Evolutionary conservation across 768 basidiomycete genomes (phyloP).

Genomic region (Clavaria fumosa): DNA sequence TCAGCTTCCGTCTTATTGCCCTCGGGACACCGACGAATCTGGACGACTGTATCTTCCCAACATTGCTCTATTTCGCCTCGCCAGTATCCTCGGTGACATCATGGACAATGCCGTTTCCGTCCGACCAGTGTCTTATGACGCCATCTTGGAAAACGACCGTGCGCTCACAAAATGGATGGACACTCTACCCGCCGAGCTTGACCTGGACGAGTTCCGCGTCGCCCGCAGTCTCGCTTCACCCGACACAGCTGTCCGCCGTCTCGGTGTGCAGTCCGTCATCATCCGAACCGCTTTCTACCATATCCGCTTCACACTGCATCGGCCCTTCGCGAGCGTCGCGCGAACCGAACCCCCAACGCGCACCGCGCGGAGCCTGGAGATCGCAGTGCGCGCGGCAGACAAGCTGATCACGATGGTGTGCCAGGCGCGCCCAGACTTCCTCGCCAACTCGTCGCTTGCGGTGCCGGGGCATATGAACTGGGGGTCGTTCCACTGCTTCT

Average conservation of each 20-base stretch:
- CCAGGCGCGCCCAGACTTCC: slow-evolving; percentile 62
- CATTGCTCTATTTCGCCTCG: slow-evolving; percentile 60
- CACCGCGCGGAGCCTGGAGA: slow-evolving; percentile 48
- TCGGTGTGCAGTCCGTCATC: slow-evolving; percentile 71
- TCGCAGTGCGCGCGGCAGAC: slow-evolving; percentile 62
- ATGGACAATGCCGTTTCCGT: slow-evolving; percentile 75
- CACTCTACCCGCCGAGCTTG: slow-evolving; percentile 54
- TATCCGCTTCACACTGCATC: slow-evolving; percentile 72
- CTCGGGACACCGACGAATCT: slow-evolving; percentile 44
- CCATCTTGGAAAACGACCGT: slow-evolving; percentile 56
- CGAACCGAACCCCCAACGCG: slow-evolving; percentile 21
- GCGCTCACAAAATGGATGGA: slow-evolving; percentile 64
- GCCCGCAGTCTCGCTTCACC: slow-evolving; percentile 57
- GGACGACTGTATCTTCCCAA: slow-evolving; percentile 60
- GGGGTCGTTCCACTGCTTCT: slow-evolving; percentile 75
- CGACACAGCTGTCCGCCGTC: slow-evolving; percentile 40
- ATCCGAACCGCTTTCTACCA: slow-evolving; percentile 66
- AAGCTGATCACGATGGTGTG: slow-evolving; percentile 65
- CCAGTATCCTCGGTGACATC: slow-evolving; percentile 68
- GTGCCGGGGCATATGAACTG: slow-evolving; percentile 76
- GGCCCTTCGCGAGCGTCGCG: slow-evolving; percentile 48
- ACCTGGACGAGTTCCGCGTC: slow-evolving; percentile 62
- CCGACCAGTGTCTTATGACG: slow-evolving; percentile 64
- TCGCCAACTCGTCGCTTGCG: slow-evolving; percentile 49
- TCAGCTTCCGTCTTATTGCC: slow-evolving; percentile 52